Base-by-base conservation (phyloP, 768 basidiomycete species). In the Lactarius tabidus region DNA sequence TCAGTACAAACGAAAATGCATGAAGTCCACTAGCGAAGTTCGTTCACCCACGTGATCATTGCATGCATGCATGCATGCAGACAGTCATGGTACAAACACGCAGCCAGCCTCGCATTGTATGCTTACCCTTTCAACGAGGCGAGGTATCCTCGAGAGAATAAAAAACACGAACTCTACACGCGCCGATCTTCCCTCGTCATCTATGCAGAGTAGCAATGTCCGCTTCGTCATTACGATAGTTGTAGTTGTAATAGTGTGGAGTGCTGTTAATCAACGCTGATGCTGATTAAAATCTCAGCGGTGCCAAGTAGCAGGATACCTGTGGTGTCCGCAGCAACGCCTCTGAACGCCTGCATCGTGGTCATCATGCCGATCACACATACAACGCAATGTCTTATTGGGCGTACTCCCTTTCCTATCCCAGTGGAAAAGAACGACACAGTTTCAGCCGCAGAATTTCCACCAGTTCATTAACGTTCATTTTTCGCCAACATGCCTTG, bases 161-260 rank as follows among this genome's bases (percentile, higher is more conserved):
- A 56, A 28, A 31, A 60, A 51, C 18, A 61, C 55, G 45, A 55
- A 52, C 38, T 33, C 61, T n/a, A 55, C 54, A 60, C 57, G 59
- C 55, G 60, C 55, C 48, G 60, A 65, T 65, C 64, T 55, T 35
- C 55, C 60, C 48, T 57, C 38, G 26, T 39, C 53, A 31, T 41
- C 54, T 51, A 8, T 33, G 53, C 20, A 53, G 58, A 29, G 36
- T n/a, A 29, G 39, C 28, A 31, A 28, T 18, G 9, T 29, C 45
- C 20, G 26, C 28, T 26, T 36, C 35, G 29, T n/a, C n/a, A 29
- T 28, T 59, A 57, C 45, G 35, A 57, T 59, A 38, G 28, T 60
- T 61, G 45, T 57, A 57, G 64, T 28, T 51, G 48, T 51, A 51
- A 7, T 51, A 14, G 23, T 26, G 48, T 51, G 28, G 33, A 20